Conservation (phyloP, 352 stramenopile species). For the Globisporangium nagaii region DNA sequence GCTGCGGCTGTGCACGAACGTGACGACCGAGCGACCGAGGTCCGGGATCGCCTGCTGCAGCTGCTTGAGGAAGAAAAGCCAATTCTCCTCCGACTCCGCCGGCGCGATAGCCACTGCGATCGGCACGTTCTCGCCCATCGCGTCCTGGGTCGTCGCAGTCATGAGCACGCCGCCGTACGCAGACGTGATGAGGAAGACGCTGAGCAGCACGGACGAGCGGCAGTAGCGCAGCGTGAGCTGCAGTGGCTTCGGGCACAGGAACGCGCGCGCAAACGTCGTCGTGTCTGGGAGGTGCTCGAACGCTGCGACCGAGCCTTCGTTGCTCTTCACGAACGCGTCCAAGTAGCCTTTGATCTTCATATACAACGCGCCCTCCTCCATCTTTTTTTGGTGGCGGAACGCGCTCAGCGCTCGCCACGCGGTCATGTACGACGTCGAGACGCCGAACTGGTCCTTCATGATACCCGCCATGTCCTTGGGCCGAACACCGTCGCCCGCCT, state of each 20-base stretch:
- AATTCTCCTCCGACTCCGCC: slow-evolving; percentile 48
- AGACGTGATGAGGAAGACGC: slow-evolving; percentile 64
- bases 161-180: slow-evolving; percentile 65
- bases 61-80: slow-evolving; percentile 64
- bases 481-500: slow-evolving; percentile 48
- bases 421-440: slow-evolving; percentile 76
- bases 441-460: slow-evolving; percentile 81
- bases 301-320: slow-evolving; percentile 45
- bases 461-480: slow-evolving; percentile 74
- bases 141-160: slow-evolving; percentile 62
- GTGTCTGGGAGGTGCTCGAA: slow-evolving; percentile 53
- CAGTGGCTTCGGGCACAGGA: slow-evolving; percentile 62
- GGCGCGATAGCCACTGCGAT: slow-evolving; percentile 54
- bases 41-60: slow-evolving; percentile 51
- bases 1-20: slow-evolving; percentile 65
- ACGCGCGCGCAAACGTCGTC: slow-evolving; percentile 51
- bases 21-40: slow-evolving; percentile 37
- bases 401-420: slow-evolving; percentile 67
- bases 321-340: slow-evolving; percentile 49
- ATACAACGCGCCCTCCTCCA: slow-evolving; percentile 61
- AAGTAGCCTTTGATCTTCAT: slow-evolving; percentile 65
- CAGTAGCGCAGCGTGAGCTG: slow-evolving; percentile 50
- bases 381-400: slow-evolving; percentile 62
- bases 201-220: slow-evolving; percentile 55
- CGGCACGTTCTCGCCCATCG: slow-evolving; percentile 71